Evolutionary conservation across 1,139 yeast genomes (phyloP), one percentile per base, ranked within the genome.

Genomic region (Saccharomyces hybrid): DNA sequence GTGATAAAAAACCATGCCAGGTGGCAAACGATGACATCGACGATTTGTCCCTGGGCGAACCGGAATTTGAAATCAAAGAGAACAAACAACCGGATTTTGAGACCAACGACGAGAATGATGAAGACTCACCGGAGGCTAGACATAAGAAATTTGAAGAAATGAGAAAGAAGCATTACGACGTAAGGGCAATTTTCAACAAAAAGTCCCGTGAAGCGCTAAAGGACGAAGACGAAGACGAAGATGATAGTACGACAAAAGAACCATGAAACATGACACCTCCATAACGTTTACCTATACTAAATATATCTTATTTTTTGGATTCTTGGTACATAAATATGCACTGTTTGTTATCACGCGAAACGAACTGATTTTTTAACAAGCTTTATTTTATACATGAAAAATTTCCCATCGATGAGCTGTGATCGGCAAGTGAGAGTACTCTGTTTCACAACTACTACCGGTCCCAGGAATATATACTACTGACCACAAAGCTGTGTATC

Each of bases 131-230:
- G 23, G 88, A 79, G 61, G 86, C 82, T 59, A 81, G 79, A 62
- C 95, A 86, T 66, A 76, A 71, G 59, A 71, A 77, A 54, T 89
- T 89, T 64, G 95, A 87, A 66, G 86, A 84, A 62, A 75, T 81
- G 78, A 79, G 96, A 62, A 87, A 86, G 66, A 74, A 79, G 53
- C 96, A 88, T 69, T 88, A 88, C 68, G 87, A 84, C 63, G 72
- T 84, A 75, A 86, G 84, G 66, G 93, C 78, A 50, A 82, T 80
- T 1, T 78, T 84, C 49, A 66, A 70, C 46, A 68, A 67, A 31
- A 59, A 51, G 48, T 61, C 44, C 65, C 60, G 28, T 53, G 68
- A 67, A 30, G 70, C 65, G 2, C 70, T 64, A 5, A 68, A 63
- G 14, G 70, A 64, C 9, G 61, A 56, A 5, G 55, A 53, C 11